Evolutionary conservation across 805 yeast genomes (phyloP), one percentile per base, ranked within the genome.

Genomic region (Metschnikowia arizonensis): DNA sequence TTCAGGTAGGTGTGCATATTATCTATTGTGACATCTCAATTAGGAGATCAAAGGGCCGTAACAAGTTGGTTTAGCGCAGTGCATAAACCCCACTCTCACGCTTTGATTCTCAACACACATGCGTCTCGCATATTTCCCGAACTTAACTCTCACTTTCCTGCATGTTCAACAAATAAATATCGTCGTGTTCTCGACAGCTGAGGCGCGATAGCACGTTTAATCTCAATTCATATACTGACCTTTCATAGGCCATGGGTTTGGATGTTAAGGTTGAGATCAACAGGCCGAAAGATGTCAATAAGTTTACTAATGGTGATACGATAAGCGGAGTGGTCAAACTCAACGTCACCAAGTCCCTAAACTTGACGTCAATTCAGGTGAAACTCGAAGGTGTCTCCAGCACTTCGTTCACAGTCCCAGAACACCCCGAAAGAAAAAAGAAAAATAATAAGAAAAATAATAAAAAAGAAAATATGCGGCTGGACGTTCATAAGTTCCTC

Each of bases 371-470:
- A 49, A 72, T 79, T 31, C 76, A 73, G 48, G 81, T 78, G 35
- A 78, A 78, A 52, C 60, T 78, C 12, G 77, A 76, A 52, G 84
- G 82, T 1, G 58, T 73, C 1, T 59, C 79, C 9, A 58, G 56
- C 31, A 62, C 80, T 0, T 61, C 58, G 40, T 48, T 78, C 15
- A 51, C 49, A 9, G 53, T 72, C 1, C 69, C 73, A 0, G 37
- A 36, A 11, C 34, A 35, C 3, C 29, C 50, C n/a, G 40, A 33
- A 24, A n/a, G n/a, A n/a, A n/a, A n/a, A n/a, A n/a, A n/a, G n/a
- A n/a, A n/a, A n/a, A n/a, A 21, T 21, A 24, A 24, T 6, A 29
- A 26, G n/a, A 29, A 39, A 49, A 40, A 36, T 11, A 55, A 51
- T 2, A 52, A 55, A 34, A 49, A 48, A 23, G 61, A 55, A 15